Base-by-base conservation (phyloP, 306 rosid species). In the Vigna mungo region DNA sequence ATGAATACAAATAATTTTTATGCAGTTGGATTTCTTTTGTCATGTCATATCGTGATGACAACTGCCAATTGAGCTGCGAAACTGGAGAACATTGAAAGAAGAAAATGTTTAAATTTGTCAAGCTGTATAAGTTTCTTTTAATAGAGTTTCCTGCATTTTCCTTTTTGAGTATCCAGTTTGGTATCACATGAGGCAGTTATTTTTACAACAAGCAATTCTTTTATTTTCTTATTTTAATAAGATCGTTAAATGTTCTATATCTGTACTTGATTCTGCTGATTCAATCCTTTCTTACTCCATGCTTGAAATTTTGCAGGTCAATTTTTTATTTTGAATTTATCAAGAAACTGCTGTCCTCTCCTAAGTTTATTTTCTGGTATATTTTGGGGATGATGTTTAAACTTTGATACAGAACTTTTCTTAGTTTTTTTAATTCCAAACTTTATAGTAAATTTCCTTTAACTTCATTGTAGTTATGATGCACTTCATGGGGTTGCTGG, bases 401-500 rank as follows among this genome's bases (percentile, higher is more conserved):
- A 49, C 36, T 78, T 52, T 53, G 73, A 36, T 76, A 30, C 53
- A 51, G 60, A 63, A 54, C 61, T 21, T 49, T 58, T 25, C 23
- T 30, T 58, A 59, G 23, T 39, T 10, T 16, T 21, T 52, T 65
- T 23, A 70, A 16, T 70, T 15, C 64, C 46, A 68, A 63, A 77
- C 82, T 20, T 66, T 60, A 72, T 27, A 23, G 67, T 56, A 27
- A 66, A 11, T 0, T 27, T 25, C 69, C 52, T 78, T 72, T 77
- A 62, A 36, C 77, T 39, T 23, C 73, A 32, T 85, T 75, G 81
- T 73, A 96, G 99, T 73, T 96, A 44, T 77, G 99, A 92, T 72
- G 96, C 90, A 6, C 85, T 96, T 53, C 93, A 96, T 81, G 99
- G 99, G 48, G 99, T 92, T 78, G 99, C 78, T 81, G 99, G 99